Base-by-base conservation (phyloP, 352 stramenopile genomes). In the Phytophthora meadii region DNA sequence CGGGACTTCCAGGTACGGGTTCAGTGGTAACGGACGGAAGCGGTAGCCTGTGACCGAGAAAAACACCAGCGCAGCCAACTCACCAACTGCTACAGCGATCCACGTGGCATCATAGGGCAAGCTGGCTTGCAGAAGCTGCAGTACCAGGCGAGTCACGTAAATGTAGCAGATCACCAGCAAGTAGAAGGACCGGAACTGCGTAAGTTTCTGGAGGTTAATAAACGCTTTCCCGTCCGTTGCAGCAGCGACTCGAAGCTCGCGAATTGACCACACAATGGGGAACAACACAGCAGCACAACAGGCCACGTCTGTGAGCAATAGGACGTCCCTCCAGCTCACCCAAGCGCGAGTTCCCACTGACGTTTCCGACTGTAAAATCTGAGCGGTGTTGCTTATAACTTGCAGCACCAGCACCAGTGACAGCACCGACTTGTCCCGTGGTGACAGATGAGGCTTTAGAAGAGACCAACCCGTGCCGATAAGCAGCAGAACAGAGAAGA, bases 401-500 rank as follows among this genome's bases (percentile, higher is more conserved):
- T 97, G 90, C 34, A 99, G 75, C 36, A 93, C 65, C 6, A 99
- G 80, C 17, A 99, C 93, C 17, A 94, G 67, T 28, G 96, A 92
- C 54, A 99, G 89, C 44, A 99, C 89, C 32, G 90, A 92, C 77
- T 98, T 99, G 77, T 99, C 97, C 47, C 81, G 74, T 54, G 84
- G 72, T 46, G 87, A 96, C 19, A 99, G 70, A 73, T 98, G 98
- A 37, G 97, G 94, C 79, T 99, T 99, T 49, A 99, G 77, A 44
- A 99, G 85, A 48, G 89, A 98, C 95, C 96, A 99, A 14, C 97
- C 97, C 50, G 93, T 98, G 53, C 97, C 97, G 68, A 99, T 98
- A 30, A 99, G 86, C 24, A 99, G 72, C 47, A 99, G 89, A n/a
- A 99, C 96, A 6, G 95, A 91, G 67, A 99, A 99, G n/a, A 99